Percentiles rank a stretch among this genome's conserved stretches.
Evolutionary conservation across 225 moss, liverwort and hornwort genomes (phyloP).

Genomic region (Pseudisothecium myosuroides): DNA sequence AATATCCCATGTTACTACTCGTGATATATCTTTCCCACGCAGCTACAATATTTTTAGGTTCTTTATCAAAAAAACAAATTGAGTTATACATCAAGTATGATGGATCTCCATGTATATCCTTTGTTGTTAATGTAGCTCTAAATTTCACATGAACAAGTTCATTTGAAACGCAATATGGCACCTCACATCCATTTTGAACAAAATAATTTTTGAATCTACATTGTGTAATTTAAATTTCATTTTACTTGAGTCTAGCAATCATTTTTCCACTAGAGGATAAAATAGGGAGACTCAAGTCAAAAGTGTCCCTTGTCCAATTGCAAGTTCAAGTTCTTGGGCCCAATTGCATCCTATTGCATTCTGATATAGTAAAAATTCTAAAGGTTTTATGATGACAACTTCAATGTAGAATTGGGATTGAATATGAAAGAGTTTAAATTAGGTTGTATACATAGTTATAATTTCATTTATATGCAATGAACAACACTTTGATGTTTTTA

Average conservation of each 20-base stretch:
- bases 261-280: no score
- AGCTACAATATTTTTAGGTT: accelerated
- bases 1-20: accelerated
- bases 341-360: neutral
- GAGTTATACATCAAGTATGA: neutral
- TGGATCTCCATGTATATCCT: accelerated
- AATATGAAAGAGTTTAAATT: neutral
- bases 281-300: neutral
- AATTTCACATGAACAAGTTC: neutral
- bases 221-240: neutral
- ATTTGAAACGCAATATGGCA: neutral
- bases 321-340: neutral
- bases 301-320: neutral
- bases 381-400: neutral
- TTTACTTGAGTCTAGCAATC: neutral
- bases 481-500: neutral
- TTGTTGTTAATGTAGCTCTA: neutral
- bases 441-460: neutral
- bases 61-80: neutral
- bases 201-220: neutral
- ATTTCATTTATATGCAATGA: neutral
- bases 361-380: neutral
- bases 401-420: neutral
- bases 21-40: accelerated
- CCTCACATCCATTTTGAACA: neutral